A percentile compares a stretch with the other conserved stretches of the same genome.
Conservation (phyloP, 768 basidiomycete species). For the Tylopilus intermedius region DNA sequence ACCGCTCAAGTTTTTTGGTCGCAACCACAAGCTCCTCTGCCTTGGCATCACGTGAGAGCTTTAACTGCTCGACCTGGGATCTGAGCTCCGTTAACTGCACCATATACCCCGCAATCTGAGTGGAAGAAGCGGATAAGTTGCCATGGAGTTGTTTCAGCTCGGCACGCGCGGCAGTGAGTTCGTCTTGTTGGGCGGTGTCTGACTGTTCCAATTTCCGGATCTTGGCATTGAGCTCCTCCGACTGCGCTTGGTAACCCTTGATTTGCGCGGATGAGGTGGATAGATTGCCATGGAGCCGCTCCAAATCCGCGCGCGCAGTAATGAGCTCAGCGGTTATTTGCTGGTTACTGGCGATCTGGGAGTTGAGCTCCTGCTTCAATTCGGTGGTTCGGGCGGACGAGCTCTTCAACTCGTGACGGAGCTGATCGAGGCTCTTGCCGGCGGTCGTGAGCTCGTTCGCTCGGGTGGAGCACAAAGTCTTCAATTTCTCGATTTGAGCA, state of each 20-base stretch:
- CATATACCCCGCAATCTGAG: not conserved
- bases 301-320: not conserved
- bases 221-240: not conserved
- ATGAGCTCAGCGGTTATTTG: not conserved
- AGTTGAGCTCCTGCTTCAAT: not conserved
- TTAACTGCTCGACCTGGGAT: not conserved
- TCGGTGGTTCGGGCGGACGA: not conserved
- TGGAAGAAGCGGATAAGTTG: not conserved
- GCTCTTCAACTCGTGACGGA: not conserved
- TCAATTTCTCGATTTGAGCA: slow-evolving; percentile 1
- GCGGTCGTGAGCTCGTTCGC: not conserved
- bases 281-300: not conserved
- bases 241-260: not conserved
- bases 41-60: not conserved
- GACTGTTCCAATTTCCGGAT: not conserved
- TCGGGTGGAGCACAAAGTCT: not conserved
- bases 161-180: not conserved
- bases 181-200: not conserved
- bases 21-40: not conserved
- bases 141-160: not conserved
- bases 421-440: not conserved
- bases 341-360: not conserved
- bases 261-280: not conserved
- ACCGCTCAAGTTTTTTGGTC: not conserved
- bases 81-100: not conserved